Base-by-base conservation (phyloP, 2,329 filamentous ascomycete species). In the Botrytis fragariae region DNA sequence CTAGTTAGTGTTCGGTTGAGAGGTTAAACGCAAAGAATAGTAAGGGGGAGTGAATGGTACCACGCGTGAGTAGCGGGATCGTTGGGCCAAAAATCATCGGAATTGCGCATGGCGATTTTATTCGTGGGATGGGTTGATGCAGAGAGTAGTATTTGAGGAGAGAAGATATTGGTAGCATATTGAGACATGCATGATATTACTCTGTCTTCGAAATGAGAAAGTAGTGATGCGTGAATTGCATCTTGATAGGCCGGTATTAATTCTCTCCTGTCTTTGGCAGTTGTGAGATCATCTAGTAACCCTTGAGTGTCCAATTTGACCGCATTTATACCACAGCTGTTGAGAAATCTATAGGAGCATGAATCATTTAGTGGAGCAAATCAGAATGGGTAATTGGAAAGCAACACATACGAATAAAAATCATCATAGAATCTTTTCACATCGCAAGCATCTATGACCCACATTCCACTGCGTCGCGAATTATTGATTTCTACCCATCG, bases 171-270 rank as follows among this genome's bases (percentile, higher is more conserved):
- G 35, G 69, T 48, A 1, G 74, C 69, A 5, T 63, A 72, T 67
- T 76, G 74, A 3, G 74, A 72, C 74, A 76, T 76, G 65, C 74
- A 76, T n/a, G 74, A 76, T 32, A 76, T 76, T 12, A 74, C 69
- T 69, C 68, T 74, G 25, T 67, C 67, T 42, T 64, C 45, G 42
- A 75, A 76, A 48, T 76, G 65, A 25, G 45, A 68, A 62, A 63
- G 42, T 16, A 72, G n/a, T 16, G 69, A 62, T 25, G 22, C n/a
- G 29, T 72, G 32, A 32, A 74, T 74, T 12, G 74, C 74, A 32
- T 72, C 51, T 51, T 72, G 74, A 45, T 75, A 76, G 25, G 60
- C 42, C 20, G 72, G 44, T n/a, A 74, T 72, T 44, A 74, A 65
- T 22, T 69, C 64, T 39, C 29, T 45, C 32, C 71, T 59, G n/a